A percentile compares a stretch with the other conserved stretches of the same genome.
Evolutionary conservation across 768 basidiomycete species (phyloP).

Genomic region (Terana coerulea): DNA sequence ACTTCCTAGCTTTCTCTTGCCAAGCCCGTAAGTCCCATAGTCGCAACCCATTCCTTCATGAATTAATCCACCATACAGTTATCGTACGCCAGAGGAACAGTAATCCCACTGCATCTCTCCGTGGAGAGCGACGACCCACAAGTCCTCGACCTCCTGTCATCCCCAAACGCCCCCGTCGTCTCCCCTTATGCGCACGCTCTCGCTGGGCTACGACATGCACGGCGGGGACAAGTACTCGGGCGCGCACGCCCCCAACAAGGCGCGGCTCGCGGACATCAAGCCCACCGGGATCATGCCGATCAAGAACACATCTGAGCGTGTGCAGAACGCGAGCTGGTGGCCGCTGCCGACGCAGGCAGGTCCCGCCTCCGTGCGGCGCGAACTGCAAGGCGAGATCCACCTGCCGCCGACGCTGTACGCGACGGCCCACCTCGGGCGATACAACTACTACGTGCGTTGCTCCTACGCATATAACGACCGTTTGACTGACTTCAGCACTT

Average conservation of each 20-base stretch:
- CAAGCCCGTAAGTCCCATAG: conserved; percentile 11
- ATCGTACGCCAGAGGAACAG: conserved; percentile 11
- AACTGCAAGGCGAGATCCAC: conserved; percentile 9
- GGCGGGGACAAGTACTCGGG: background rate
- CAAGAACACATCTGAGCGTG: background rate
- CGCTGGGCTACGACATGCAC: background rate
- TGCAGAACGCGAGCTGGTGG: conserved; percentile 7
- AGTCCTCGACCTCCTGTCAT: conserved; percentile 5
- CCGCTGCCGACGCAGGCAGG: background rate
- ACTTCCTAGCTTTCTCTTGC: conserved; percentile 11
- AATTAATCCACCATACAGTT: background rate
- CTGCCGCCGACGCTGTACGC: background rate
- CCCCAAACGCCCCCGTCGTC: conserved; percentile 2
- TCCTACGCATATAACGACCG: background rate
- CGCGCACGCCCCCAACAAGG: background rate
- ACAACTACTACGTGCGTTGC: background rate
- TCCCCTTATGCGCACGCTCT: conserved; percentile 2
- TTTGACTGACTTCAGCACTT: no score
- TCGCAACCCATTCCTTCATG: background rate
- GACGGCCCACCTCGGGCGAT: background rate
- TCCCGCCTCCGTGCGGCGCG: background rate
- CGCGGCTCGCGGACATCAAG: background rate
- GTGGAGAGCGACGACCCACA: conserved; percentile 7
- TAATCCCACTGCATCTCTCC: conserved; percentile 6
- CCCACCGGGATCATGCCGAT: background rate